phyloP scores from a whole-genome alignment of 768 basidiomycete species.

The Lactarius quietus region DNA sequence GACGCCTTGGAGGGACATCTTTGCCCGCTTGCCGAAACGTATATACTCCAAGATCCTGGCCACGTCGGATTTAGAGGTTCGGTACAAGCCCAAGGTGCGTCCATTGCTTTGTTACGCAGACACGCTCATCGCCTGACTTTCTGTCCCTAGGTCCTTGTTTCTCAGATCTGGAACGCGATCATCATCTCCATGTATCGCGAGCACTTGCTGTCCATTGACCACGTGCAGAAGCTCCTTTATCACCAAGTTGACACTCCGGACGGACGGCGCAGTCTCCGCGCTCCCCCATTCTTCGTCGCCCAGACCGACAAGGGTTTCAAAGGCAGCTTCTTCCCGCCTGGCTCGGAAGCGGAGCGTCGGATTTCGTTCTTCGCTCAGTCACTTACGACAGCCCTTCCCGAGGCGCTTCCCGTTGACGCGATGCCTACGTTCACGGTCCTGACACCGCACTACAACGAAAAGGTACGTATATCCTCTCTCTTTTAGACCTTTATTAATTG shows the following conservation, averaged over 20 bases:
- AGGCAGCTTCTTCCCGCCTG: constrained; percentile 88
- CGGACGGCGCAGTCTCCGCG: constrained; percentile 86
- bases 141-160: constrained; percentile 76
- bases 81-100: constrained; percentile 97
- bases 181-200: constrained; percentile 92
- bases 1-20: constrained; percentile 99
- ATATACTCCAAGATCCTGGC: constrained; percentile 96
- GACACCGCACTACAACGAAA: constrained; percentile 98
- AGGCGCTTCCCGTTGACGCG: constrained; percentile 93
- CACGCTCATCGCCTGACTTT: no score
- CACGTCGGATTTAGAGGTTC: constrained; percentile 93
- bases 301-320: constrained; percentile 85
- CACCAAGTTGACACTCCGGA: constrained; percentile 91
- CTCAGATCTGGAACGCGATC: constrained; percentile 99
- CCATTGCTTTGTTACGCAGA: background rate
- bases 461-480: constrained; percentile 45
- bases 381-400: constrained; percentile 90
- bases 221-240: constrained; percentile 96
- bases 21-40: constrained; percentile 90
- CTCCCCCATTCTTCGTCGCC: constrained; percentile 97
- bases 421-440: constrained; percentile 99
- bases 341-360: constrained; percentile 93
- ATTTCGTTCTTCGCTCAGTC: constrained; percentile 99
- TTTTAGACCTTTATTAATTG: background rate
- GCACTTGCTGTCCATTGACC: constrained; percentile 94